Percentiles rank a stretch among this genome's conserved stretches.
Evolutionary conservation across 148 eudicot species (phyloP).

Genomic region (Rhododendron ferrugineum): DNA sequence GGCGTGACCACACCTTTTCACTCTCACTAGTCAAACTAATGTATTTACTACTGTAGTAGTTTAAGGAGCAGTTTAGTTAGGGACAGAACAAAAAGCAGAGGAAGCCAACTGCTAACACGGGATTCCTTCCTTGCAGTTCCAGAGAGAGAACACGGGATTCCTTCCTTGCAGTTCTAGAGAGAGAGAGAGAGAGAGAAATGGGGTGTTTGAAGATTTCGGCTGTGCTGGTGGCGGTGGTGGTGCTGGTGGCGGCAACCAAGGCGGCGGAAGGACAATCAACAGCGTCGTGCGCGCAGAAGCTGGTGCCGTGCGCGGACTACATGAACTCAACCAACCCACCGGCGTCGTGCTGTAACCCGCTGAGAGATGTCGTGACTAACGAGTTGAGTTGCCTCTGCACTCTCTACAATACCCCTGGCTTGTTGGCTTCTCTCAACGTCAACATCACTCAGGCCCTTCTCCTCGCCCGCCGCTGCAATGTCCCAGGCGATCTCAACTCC

Average conservation of each 20-base stretch:
- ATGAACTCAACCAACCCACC: conserved; percentile 28
- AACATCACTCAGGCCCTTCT: conserved; percentile 23
- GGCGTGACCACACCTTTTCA: no score
- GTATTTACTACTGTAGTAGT: no score
- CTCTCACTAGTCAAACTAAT: no score
- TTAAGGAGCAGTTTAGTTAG: background rate
- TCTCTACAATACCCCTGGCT: conserved; percentile 9
- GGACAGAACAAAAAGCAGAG: background rate
- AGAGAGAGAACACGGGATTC: background rate
- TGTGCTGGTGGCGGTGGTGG: background rate
- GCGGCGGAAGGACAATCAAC: background rate
- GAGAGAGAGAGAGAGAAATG: background rate
- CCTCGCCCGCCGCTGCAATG: conserved; percentile 17
- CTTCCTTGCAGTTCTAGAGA: background rate
- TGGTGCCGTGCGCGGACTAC: conserved; percentile 21
- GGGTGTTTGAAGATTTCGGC: background rate
- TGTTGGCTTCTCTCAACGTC: conserved; percentile 9
- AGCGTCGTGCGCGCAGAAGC: conserved; percentile 19
- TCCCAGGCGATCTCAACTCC: conserved; percentile 12
- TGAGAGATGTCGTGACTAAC: conserved; percentile 8
- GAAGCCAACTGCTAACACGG: background rate
- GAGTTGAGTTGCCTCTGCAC: conserved; percentile 28
- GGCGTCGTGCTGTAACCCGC: conserved; percentile 27
- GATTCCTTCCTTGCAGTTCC: background rate
- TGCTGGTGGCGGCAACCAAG: background rate